Conservation (phyloP, 495 filamentous ascomycete genomes). For the Aspergillus coremiiformis region DNA sequence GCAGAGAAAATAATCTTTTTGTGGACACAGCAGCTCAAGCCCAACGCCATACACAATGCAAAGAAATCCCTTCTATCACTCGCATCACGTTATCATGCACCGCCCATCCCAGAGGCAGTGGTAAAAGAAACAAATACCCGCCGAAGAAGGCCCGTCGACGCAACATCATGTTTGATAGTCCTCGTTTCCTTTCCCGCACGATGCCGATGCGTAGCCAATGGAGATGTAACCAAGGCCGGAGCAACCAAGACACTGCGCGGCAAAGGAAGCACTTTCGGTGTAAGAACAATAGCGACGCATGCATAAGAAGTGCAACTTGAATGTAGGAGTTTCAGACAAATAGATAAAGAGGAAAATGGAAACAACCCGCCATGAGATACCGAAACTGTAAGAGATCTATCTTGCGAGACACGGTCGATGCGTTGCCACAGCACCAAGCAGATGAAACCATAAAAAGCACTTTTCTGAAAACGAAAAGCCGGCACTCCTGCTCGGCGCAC, state of each 20-base stretch:
- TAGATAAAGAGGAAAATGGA: conserved; percentile 24
- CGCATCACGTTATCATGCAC: conserved; percentile 18
- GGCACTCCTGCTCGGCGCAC: conserved; percentile 37
- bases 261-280: conserved; percentile 29
- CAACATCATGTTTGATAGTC: neutral
- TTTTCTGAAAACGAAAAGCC: conserved; percentile 36
- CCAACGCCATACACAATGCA: conserved; percentile 47
- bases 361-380: conserved; percentile 44
- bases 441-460: conserved; percentile 41
- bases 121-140: conserved; percentile 18
- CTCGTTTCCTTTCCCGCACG: conserved; percentile 3
- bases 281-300: conserved; percentile 12
- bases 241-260: conserved; percentile 17
- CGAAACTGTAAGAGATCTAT: conserved; percentile 45
- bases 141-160: conserved; percentile 18
- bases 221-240: neutral
- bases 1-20: conserved; percentile 27
- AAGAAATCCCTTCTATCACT: conserved; percentile 29
- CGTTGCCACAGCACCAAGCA: conserved; percentile 38
- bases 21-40: conserved; percentile 42
- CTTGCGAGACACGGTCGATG: conserved; percentile 38
- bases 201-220: neutral
- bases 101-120: conserved; percentile 15
- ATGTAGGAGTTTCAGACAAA: conserved; percentile 19
- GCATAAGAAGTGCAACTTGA: conserved; percentile 11